Conservation (phyloP, 1,284 basidiomycete genomes). For the Mycena sp. region DNA sequence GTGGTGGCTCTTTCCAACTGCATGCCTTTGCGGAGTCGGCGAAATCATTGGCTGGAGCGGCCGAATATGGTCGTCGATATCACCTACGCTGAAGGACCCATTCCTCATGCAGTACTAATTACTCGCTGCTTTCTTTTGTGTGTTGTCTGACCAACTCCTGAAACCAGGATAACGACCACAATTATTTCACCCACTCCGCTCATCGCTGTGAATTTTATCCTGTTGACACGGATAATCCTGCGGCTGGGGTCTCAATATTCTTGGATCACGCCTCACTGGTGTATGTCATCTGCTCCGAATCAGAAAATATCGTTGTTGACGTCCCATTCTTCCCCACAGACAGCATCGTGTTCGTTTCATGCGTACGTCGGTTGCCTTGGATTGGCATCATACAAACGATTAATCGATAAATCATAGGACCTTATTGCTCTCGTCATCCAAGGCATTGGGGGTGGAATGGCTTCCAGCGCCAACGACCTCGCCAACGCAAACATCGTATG, state of each 20-base stretch:
- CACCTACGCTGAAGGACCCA: background rate
- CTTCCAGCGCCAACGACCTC: slow-evolving; percentile 36
- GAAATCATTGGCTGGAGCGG: slow-evolving; percentile 53
- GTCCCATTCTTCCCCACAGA: slow-evolving; percentile 36
- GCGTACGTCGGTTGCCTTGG: slow-evolving; percentile 24
- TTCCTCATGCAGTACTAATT: slow-evolving; percentile 23
- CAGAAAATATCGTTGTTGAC: background rate
- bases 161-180: slow-evolving; percentile 48
- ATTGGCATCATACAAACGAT: background rate
- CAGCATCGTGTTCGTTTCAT: slow-evolving; percentile 47
- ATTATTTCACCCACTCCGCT: slow-evolving; percentile 59
- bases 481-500: slow-evolving; percentile 21
- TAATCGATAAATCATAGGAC: slow-evolving; percentile 32
- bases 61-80: slow-evolving; percentile 33
- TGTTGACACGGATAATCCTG: slow-evolving; percentile 54
- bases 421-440: slow-evolving; percentile 54
- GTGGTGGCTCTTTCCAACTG: too few species aligned
- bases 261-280: slow-evolving; percentile 41
- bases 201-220: slow-evolving; percentile 59
- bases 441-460: slow-evolving; percentile 52
- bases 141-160: background rate
- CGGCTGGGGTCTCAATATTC: slow-evolving; percentile 54
- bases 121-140: background rate
- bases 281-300: slow-evolving; percentile 27
- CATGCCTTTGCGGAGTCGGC: too few species aligned